Conservation (phyloP, 345 rosid genomes). For the Nasturtium officinale region DNA sequence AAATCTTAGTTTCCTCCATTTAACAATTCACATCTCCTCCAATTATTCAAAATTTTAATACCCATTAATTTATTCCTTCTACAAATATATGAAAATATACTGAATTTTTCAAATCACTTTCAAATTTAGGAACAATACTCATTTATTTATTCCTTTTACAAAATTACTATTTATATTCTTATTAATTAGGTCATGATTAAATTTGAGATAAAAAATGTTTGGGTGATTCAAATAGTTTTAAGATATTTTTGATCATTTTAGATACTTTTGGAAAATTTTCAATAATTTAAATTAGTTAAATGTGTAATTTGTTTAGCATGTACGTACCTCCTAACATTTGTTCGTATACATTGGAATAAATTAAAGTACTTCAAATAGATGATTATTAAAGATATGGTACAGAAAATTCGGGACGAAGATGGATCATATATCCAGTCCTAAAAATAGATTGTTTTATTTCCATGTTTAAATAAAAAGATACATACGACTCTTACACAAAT, state of each 20-base stretch:
- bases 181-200: background rate
- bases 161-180: background rate
- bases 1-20: conserved; percentile 27
- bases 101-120: background rate
- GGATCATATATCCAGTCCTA: background rate
- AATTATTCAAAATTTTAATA: conserved; percentile 20
- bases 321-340: background rate
- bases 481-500: background rate
- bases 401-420: background rate
- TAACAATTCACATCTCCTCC: conserved; percentile 9
- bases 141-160: background rate
- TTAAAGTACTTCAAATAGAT: background rate
- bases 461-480: background rate
- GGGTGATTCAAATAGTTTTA: background rate
- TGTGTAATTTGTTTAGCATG: background rate
- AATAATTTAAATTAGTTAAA: background rate
- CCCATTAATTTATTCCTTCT: background rate
- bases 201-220: background rate
- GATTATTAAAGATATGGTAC: background rate
- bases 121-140: background rate
- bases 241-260: background rate
- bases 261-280: background rate
- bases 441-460: background rate
- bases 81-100: background rate
- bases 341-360: background rate